Evolutionary conservation across 768 basidiomycete genomes (phyloP).

Genomic region (Pulveroboletus sp.): DNA sequence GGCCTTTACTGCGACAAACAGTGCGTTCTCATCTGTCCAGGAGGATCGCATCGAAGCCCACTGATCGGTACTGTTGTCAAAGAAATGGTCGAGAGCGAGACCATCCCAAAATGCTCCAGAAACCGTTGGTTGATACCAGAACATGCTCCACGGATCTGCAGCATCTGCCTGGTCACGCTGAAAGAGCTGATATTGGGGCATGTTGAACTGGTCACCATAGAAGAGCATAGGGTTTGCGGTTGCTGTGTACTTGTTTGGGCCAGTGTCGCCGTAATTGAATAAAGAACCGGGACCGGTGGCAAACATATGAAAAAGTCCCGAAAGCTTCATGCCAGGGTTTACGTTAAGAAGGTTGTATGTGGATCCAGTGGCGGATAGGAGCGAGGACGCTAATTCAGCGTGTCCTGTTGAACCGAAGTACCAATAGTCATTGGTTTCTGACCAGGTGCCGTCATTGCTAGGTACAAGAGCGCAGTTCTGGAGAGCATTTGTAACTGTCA

Average conservation of each 20-base stretch:
- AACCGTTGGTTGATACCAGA: constrained; percentile 88
- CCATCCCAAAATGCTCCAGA: constrained; percentile 91
- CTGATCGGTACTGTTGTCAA: constrained; percentile 63
- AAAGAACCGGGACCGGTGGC: constrained; percentile 77
- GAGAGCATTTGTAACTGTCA: constrained; percentile 71
- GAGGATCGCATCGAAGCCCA: constrained; percentile 91
- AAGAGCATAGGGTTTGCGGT: constrained; percentile 88
- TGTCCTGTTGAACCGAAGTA: constrained; percentile 90
- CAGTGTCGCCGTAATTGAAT: constrained; percentile 61
- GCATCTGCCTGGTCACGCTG: constrained; percentile 88
- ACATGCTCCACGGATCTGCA: constrained; percentile 81
- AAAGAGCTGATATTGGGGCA: constrained; percentile 75
- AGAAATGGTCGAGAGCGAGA: constrained; percentile 76
- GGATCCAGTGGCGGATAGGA: constrained; percentile 82
- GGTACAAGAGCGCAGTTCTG: constrained; percentile 66
- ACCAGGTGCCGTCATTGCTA: constrained; percentile 80
- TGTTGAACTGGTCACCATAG: constrained; percentile 63
- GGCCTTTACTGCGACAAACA: constrained; percentile 87
- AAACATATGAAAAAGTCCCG: constrained; percentile 89
- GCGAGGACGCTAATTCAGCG: constrained; percentile 82
- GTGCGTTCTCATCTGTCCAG: constrained; percentile 83
- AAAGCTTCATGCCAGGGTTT: constrained; percentile 68
- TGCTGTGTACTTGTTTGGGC: constrained; percentile 90
- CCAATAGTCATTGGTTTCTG: constrained; percentile 93
- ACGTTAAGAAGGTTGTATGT: constrained; percentile 64